Evolutionary conservation across 2,329 filamentous ascomycete species (phyloP).

Genomic region (Westerdykella sp.): DNA sequence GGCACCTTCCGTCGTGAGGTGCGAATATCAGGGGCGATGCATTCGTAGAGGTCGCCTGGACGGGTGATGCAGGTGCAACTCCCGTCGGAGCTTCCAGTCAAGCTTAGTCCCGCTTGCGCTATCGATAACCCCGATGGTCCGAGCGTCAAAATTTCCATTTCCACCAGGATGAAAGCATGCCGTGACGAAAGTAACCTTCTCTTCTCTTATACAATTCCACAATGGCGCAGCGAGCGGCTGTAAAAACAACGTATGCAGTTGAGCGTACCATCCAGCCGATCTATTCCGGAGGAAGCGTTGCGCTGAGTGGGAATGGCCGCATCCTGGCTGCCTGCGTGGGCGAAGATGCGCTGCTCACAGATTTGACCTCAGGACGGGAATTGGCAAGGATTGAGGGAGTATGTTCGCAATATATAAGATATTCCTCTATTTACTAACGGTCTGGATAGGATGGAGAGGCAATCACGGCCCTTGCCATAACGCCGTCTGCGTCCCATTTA

Average conservation of each 20-base stretch:
- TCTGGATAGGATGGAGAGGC: conserved; percentile 53
- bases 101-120: background rate
- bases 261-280: conserved; percentile 81
- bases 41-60: too few species aligned
- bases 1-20: too few species aligned
- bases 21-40: too few species aligned
- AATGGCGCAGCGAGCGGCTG: conserved; percentile 51
- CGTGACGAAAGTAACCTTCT: background rate
- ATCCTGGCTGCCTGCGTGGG: conserved; percentile 85
- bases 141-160: background rate
- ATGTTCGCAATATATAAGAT: conserved; percentile 24
- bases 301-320: conserved; percentile 72
- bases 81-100: background rate
- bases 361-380: conserved; percentile 75
- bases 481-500: conserved; percentile 79
- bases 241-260: conserved; percentile 85
- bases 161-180: background rate
- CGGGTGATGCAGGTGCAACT: background rate
- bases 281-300: conserved; percentile 83
- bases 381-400: conserved; percentile 84
- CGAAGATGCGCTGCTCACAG: conserved; percentile 83
- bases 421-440: conserved; percentile 32
- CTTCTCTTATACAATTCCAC: conserved; percentile 1
- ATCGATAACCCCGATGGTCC: background rate
- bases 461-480: conserved; percentile 74